These are phyloP conservation scores for Nephelium lappaceum DNA, from an alignment of 345 rosid genomes.

Conservation along the genomic window DNA sequence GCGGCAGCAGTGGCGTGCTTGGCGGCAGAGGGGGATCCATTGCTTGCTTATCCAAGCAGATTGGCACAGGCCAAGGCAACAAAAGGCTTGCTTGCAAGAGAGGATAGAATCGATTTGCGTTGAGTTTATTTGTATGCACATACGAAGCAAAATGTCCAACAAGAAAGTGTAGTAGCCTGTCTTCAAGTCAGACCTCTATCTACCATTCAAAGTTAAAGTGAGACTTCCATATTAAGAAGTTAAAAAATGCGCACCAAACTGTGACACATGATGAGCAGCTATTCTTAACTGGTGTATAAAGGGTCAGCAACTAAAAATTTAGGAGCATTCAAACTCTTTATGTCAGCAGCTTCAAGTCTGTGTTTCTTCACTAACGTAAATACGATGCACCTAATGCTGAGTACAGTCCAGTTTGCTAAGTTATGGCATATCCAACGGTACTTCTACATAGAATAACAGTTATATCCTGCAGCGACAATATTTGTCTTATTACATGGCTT, in stretches of 20 bases:
- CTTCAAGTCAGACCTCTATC: conserved; percentile 26
- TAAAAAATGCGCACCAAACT: conserved; percentile 5
- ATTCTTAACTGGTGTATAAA: neutral
- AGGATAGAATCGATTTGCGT: neutral
- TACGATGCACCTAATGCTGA: no score
- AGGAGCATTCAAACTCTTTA: neutral
- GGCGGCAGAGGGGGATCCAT: conserved; percentile 51
- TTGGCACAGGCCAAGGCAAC: neutral
- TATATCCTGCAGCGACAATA: no score
- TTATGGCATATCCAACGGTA: no score
- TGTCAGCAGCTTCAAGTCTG: neutral
- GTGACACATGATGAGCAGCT: neutral
- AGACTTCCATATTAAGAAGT: neutral
- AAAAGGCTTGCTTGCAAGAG: neutral
- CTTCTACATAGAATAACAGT: no score
- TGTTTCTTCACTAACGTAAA: no score
- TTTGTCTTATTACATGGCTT: no score
- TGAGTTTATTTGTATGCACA: neutral
- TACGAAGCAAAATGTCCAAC: neutral
- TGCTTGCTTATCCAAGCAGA: neutral
- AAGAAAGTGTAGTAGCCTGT: conserved; percentile 11
- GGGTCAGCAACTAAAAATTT: neutral
- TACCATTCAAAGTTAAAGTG: conserved; percentile 36
- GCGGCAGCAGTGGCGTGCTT: conserved; percentile 40
- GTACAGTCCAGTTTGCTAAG: no score